Conservation (phyloP, 768 basidiomycete genomes). For the Tephrocybe rancida region DNA sequence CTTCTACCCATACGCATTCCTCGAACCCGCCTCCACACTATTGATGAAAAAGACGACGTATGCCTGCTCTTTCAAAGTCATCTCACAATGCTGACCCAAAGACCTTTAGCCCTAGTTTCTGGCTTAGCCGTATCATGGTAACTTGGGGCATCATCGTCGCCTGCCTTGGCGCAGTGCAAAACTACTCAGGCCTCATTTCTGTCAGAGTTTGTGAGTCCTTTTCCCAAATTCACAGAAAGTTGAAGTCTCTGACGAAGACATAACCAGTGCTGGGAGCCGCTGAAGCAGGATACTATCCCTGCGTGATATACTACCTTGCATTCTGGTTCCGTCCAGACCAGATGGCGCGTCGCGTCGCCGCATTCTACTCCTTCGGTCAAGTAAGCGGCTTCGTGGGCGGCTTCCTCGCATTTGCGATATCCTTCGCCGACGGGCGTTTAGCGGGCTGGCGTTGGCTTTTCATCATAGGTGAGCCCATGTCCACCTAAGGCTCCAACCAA, state of each 20-base stretch:
- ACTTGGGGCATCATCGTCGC: constrained; percentile 16
- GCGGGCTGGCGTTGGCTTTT: constrained; percentile 20
- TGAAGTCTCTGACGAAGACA: neutral
- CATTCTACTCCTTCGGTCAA: constrained; percentile 17
- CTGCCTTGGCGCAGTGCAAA: constrained; percentile 13
- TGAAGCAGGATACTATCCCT: constrained; percentile 20
- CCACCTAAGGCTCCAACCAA: neutral
- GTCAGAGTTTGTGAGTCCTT: constrained; percentile 12
- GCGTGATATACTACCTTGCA: constrained; percentile 17
- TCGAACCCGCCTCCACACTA: constrained; percentile 15
- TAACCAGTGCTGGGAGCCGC: constrained; percentile 14
- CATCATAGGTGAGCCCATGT: constrained; percentile 6
- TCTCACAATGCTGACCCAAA: neutral
- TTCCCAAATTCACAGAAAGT: neutral
- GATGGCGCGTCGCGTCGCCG: constrained; percentile 10
- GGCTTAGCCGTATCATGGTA: constrained; percentile 15
- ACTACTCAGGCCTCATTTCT: constrained; percentile 9
- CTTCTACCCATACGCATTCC: constrained; percentile 16
- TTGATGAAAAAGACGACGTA: constrained; percentile 17
- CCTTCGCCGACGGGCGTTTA: constrained; percentile 13
- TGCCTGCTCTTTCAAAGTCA: neutral
- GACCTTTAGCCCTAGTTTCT: constrained; percentile 14
- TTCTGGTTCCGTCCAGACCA: constrained; percentile 18
- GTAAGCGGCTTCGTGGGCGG: constrained; percentile 16
- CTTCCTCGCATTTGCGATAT: constrained; percentile 13